These are phyloP conservation scores for Peziza echinospora DNA, from an alignment of 495 filamentous ascomycete genomes.

Conservation along the genomic window DNA sequence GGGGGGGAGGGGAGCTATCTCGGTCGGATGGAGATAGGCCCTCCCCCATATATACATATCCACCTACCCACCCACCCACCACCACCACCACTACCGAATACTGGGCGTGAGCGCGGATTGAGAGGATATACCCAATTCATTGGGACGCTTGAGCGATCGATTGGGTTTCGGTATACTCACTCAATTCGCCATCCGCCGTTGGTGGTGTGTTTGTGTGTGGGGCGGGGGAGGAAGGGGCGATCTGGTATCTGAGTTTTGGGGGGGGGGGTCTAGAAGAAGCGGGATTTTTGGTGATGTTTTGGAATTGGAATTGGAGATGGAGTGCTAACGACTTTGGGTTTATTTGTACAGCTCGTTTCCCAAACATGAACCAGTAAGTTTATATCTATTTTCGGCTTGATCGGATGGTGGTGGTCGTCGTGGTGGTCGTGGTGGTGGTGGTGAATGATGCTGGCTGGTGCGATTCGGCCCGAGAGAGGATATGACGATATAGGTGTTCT, in stretches of 20 bases:
- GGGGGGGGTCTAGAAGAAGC: neutral
- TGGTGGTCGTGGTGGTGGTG: neutral
- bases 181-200: neutral
- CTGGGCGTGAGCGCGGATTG: no score
- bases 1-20: no score
- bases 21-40: no score
- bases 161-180: no score
- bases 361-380: constrained; percentile 78
- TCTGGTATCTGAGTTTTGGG: neutral
- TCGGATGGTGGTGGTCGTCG: neutral
- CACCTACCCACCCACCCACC: no score
- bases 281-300: neutral
- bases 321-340: neutral
- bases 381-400: constrained; percentile 1
- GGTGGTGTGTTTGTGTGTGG: neutral
- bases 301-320: constrained; percentile 55
- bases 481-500: neutral
- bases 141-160: no score
- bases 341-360: constrained; percentile 54
- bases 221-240: neutral
- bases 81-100: no score
- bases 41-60: no score
- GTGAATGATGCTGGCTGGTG: neutral
- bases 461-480: neutral
- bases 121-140: no score